Evolutionary conservation across 495 filamentous ascomycete species (phyloP), one percentile per base, ranked within the genome.

Genomic region (Penicillium turbatum): DNA sequence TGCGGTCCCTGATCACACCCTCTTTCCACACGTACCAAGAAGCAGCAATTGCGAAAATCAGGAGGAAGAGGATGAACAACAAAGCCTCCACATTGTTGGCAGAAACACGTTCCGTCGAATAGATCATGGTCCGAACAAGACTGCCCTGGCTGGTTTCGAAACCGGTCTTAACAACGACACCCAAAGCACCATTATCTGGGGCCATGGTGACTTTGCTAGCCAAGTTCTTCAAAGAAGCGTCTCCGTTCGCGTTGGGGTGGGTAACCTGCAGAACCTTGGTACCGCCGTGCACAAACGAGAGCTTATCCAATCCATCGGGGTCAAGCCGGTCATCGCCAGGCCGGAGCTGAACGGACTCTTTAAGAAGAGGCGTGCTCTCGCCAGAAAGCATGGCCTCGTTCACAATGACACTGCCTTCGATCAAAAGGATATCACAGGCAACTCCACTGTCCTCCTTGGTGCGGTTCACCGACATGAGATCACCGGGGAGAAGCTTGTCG

Each of bases 21-120:
- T 99, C 92, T 53, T 90, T 83, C 93, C 93, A 99, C 43, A 99
- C 93, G 67, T 99, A 99, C 93, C 95, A 97, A n/a, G 92, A 95
- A 30, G 93, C 93, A 49, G 93, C 93, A 68, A 99, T 79, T 57
- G 93, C 93, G 74, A 99, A 99, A 61, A 97, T 82, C 43, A 96
- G 80, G 5, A 99, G 80, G 77, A 99, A 99, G 42, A 97, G 79
- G 57, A 99, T 99, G 75, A 99, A 99, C 31, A 95, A 72, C 12
- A 99, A 72, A 3, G 93, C 93, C 69, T 99, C 93, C 44, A 80
- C 85, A 63, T 99, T 97, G 74, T 96, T 96, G 53, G 93, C 93
- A 36, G 92, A 97, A 30, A 99, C 93, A 63, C 92, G 89, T 69
- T 99, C 93, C 6, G 93, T 99, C 3, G 95, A 97, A 74, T 96